These are phyloP conservation scores for Sordaria brevicollis DNA, from an alignment of 495 filamentous ascomycete genomes.

Conservation along the genomic window DNA sequence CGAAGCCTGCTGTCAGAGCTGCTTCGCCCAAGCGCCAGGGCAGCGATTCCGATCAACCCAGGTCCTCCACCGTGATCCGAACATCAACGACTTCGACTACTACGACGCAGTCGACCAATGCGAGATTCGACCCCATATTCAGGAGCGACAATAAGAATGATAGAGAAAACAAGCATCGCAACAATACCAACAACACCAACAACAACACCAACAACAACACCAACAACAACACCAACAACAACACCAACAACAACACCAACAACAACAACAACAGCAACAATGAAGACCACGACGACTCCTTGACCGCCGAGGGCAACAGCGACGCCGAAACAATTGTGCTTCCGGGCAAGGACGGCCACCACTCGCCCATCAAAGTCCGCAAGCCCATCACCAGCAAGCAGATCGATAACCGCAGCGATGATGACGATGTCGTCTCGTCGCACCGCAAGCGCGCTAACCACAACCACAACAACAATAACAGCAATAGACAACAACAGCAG, in stretches of 20 bases:
- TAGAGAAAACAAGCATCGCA: not conserved
- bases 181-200: not conserved
- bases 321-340: conserved; percentile 77
- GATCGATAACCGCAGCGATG: conserved; percentile 47
- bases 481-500: conserved; percentile 10
- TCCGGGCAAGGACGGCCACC: conserved; percentile 57
- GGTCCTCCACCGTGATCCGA: conserved; percentile 26
- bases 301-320: conserved; percentile 49
- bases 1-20: conserved; percentile 30
- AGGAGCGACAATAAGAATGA: conserved; percentile 13
- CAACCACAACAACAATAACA: conserved; percentile 13
- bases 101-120: conserved; percentile 12
- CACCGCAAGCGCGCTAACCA: conserved; percentile 26
- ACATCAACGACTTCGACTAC: not conserved
- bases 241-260: too few relatives aligned
- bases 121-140: conserved; percentile 14
- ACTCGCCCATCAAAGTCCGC: conserved; percentile 56
- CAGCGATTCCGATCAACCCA: conserved; percentile 29
- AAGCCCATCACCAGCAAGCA: conserved; percentile 59
- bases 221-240: not conserved
- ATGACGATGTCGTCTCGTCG: conserved; percentile 21
- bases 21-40: conserved; percentile 39
- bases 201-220: not conserved
- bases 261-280: too few relatives aligned
- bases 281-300: conserved; percentile 26